A percentile compares a stretch with the other conserved stretches of the same genome.
Conservation (phyloP, 805 yeast genomes). For the Candida cerambycidarum region DNA sequence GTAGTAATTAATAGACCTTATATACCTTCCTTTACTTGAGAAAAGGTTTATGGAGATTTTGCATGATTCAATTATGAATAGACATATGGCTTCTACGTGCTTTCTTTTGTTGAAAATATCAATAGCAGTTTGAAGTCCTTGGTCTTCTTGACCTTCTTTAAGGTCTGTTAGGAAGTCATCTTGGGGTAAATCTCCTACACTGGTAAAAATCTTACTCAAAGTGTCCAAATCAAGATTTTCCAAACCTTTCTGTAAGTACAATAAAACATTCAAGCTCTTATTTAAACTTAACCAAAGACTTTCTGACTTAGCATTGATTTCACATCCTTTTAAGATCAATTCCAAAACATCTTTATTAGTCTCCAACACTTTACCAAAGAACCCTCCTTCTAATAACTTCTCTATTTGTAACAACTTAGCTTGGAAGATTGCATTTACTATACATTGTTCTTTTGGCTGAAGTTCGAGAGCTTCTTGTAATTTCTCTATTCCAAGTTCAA, state of each 20-base stretch:
- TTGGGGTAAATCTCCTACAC: slow-evolving; percentile 13
- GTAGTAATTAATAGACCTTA: slow-evolving; percentile 56
- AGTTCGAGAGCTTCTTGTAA: slow-evolving; percentile 42
- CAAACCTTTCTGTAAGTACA: slow-evolving; percentile 55
- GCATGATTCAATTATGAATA: slow-evolving; percentile 46
- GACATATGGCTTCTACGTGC: slow-evolving; percentile 32
- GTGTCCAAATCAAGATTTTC: slow-evolving; percentile 46
- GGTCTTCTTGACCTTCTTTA: slow-evolving; percentile 7
- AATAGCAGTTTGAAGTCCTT: slow-evolving; percentile 10
- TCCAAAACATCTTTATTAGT: slow-evolving; percentile 48
- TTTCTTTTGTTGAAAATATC: slow-evolving; percentile 16
- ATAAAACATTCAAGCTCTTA: slow-evolving; percentile 54
- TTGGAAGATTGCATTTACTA: slow-evolving; percentile 54
- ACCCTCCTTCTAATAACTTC: slow-evolving; percentile 56
- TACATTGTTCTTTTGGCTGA: slow-evolving; percentile 49
- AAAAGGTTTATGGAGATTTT: slow-evolving; percentile 43
- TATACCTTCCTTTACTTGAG: slow-evolving; percentile 43
- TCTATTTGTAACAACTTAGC: slow-evolving; percentile 56
- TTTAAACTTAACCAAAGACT: slow-evolving; percentile 67
- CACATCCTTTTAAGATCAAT: slow-evolving; percentile 38
- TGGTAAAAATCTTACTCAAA: slow-evolving; percentile 21
- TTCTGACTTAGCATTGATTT: slow-evolving; percentile 39
- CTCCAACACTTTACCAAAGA: slow-evolving; percentile 61
- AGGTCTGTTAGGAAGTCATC: slow-evolving; percentile 24
- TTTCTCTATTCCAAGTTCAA: slow-evolving; percentile 53